Evolutionary conservation across 192 early-diverging fungal genomes (phyloP).

Genomic region (Podila epigama): DNA sequence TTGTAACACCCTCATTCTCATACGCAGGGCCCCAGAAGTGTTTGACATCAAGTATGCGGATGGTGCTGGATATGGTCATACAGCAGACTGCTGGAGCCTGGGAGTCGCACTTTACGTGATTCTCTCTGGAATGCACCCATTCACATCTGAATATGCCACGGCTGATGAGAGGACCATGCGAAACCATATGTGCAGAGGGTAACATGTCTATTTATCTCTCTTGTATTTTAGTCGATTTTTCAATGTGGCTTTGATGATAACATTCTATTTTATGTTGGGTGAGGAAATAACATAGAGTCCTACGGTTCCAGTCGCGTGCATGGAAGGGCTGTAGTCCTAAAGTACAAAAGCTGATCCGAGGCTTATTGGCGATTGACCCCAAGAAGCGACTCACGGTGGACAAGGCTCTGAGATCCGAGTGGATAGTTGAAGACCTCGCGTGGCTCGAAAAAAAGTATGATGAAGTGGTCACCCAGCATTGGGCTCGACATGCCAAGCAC

Average conservation of each 20-base stretch:
- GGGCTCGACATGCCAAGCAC: not conserved
- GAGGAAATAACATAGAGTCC: slow-evolving; percentile 35
- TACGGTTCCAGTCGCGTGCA: slow-evolving; percentile 53
- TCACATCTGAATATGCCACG: slow-evolving; percentile 15
- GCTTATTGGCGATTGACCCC: slow-evolving; percentile 53
- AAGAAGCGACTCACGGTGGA: slow-evolving; percentile 58
- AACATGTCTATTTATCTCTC: slow-evolving; percentile 18
- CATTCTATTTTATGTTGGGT: slow-evolving; percentile 53
- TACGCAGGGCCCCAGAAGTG: slow-evolving; percentile 34
- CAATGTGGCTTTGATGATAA: no score
- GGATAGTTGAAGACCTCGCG: slow-evolving; percentile 55
- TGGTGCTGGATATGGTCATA: slow-evolving; percentile 58
- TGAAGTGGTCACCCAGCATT: slow-evolving; percentile 17
- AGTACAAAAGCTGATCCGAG: slow-evolving; percentile 53
- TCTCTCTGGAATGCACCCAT: slow-evolving; percentile 56
- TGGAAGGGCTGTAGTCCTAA: slow-evolving; percentile 57
- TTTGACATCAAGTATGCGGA: slow-evolving; percentile 19
- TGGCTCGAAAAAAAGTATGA: slow-evolving; percentile 55
- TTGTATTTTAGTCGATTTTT: slow-evolving; percentile 1
- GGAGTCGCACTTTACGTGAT: slow-evolving; percentile 88
- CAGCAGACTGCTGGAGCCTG: slow-evolving; percentile 74
- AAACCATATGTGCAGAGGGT: slow-evolving; percentile 16
- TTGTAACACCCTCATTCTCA: no score
- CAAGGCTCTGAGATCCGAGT: slow-evolving; percentile 60
- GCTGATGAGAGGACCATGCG: slow-evolving; percentile 23